Conservation (phyloP, 1,139 yeast genomes). For the Yamadazyma blattariae region DNA sequence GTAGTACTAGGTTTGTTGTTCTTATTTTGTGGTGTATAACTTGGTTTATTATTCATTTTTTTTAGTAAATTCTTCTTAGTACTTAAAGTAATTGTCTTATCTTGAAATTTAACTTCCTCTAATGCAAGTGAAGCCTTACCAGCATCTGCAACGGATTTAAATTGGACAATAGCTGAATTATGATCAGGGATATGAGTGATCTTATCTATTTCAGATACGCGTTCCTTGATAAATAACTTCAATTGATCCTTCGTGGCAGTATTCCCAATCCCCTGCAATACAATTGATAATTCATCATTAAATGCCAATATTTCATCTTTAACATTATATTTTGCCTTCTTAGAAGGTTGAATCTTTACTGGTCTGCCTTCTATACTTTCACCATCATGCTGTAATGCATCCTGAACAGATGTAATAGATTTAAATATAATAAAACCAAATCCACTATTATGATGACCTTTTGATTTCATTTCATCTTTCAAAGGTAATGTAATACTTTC, state of each 20-base stretch:
- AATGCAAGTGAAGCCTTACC: constrained; percentile 57
- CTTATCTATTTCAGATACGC: constrained; percentile 33
- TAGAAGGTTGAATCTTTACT: constrained; percentile 35
- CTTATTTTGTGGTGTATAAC: too few relatives aligned
- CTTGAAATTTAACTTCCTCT: constrained; percentile 41
- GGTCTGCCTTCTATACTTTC: constrained; percentile 36
- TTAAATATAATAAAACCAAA: constrained; percentile 55
- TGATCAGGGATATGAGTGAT: constrained; percentile 30
- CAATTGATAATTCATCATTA: constrained; percentile 32
- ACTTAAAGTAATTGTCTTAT: constrained; percentile 32
- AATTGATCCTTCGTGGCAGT: constrained; percentile 45
- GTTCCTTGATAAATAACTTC: constrained; percentile 23
- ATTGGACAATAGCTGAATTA: constrained; percentile 49
- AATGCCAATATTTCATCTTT: constrained; percentile 14
- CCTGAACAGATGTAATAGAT: constrained; percentile 33
- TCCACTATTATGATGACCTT: constrained; percentile 43
- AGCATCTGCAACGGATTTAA: constrained; percentile 42
- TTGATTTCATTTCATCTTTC: constrained; percentile 22
- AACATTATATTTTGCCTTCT: constrained; percentile 5
- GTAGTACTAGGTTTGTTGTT: too few relatives aligned
- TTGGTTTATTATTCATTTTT: constrained; percentile 1
- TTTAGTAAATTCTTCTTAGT: constrained; percentile 29
- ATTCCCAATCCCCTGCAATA: constrained; percentile 45
- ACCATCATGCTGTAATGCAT: constrained; percentile 39
- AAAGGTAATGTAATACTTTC: constrained; percentile 52